These are phyloP conservation scores for Colletotrichum gloeosporioides DNA, from an alignment of 2,329 filamentous ascomycete species.

Conservation along the genomic window DNA sequence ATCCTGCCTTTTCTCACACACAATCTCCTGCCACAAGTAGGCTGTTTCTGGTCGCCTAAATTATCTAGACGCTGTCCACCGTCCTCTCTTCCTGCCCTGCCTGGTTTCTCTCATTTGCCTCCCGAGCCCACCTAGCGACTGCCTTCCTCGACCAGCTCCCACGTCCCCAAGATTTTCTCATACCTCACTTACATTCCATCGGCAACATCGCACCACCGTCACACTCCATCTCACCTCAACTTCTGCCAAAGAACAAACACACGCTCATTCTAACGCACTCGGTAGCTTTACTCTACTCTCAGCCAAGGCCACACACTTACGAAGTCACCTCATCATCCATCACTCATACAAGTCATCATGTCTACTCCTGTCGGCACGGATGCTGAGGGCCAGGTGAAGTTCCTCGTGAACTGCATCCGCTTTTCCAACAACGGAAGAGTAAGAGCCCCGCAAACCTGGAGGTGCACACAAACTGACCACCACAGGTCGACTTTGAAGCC, in stretches of 20 bases:
- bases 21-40: not conserved
- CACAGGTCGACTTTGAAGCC: slow-evolving; percentile 67
- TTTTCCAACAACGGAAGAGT: slow-evolving; percentile 66
- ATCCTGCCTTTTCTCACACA: not conserved
- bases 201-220: not conserved
- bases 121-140: not conserved
- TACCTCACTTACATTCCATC: not conserved
- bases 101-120: not conserved
- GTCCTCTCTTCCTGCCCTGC: not conserved
- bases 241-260: not conserved
- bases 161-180: not conserved
- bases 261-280: not conserved
- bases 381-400: slow-evolving; percentile 64
- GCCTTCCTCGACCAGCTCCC: not conserved
- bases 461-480: slow-evolving; percentile 17
- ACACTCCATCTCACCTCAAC: not conserved
- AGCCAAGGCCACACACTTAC: not conserved
- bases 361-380: slow-evolving; percentile 32
- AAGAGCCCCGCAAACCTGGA: slow-evolving; percentile 25
- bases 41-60: not conserved
- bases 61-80: not conserved
- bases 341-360: slow-evolving; percentile 6
- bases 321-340: not conserved
- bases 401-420: slow-evolving; percentile 70
- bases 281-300: not conserved